A percentile compares a stretch with the other conserved stretches of the same genome.
These are phyloP conservation scores for Anastatica hierochuntica DNA, from an alignment of 345 rosid species.

Conservation along the genomic window DNA sequence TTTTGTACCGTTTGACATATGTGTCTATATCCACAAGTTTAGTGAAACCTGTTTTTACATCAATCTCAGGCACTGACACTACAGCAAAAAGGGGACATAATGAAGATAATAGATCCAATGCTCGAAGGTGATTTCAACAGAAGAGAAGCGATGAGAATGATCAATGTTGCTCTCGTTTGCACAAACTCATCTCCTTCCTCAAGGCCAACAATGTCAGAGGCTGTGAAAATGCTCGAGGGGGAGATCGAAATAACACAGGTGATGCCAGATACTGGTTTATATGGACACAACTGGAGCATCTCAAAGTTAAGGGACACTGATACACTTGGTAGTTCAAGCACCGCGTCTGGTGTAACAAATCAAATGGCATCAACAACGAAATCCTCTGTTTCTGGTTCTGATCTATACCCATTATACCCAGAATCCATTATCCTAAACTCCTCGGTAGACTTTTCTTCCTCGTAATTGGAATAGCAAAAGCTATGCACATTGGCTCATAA, in stretches of 20 bases:
- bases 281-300: constrained; percentile 22
- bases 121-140: constrained; percentile 18
- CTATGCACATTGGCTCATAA: background rate
- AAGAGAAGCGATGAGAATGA: constrained; percentile 31
- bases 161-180: constrained; percentile 34
- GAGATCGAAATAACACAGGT: background rate
- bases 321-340: constrained; percentile 6
- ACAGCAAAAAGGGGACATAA: constrained; percentile 21
- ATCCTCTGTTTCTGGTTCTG: constrained; percentile 5
- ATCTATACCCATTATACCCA: constrained; percentile 16
- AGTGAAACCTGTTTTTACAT: background rate
- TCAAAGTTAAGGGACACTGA: constrained; percentile 22
- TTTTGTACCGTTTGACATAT: background rate
- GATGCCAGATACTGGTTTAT: constrained; percentile 16
- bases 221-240: constrained; percentile 33
- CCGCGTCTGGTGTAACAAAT: background rate
- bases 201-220: constrained; percentile 40
- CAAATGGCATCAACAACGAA: background rate
- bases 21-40: background rate
- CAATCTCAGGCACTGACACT: constrained; percentile 20
- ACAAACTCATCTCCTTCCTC: constrained; percentile 29
- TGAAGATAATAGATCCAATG: constrained; percentile 29
- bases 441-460: background rate
- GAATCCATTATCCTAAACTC: constrained; percentile 6
- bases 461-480: background rate